Conservation (phyloP, 768 basidiomycete species). For the Leccinellum albellum region DNA sequence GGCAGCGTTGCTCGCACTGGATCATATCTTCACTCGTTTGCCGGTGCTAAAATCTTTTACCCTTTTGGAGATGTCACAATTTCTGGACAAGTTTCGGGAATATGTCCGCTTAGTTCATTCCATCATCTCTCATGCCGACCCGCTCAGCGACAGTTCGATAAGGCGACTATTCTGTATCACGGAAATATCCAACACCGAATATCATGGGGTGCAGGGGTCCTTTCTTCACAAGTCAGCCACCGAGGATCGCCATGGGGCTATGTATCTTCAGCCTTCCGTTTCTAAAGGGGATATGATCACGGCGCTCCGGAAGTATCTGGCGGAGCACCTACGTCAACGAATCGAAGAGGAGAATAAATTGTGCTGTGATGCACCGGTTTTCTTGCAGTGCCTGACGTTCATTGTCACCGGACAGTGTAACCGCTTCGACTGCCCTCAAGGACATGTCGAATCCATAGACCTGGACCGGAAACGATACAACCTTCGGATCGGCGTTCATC, state of each 20-base stretch:
- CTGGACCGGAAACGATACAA: constrained; percentile 36
- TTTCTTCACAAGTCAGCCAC: constrained; percentile 7
- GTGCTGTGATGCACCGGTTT: constrained; percentile 29
- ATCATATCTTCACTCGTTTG: constrained; percentile 7
- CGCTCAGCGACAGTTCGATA: constrained; percentile 12
- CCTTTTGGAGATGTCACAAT: constrained; percentile 13
- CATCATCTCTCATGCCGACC: constrained; percentile 5
- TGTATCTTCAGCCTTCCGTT: not conserved
- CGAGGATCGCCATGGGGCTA: not conserved
- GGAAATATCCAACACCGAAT: constrained; percentile 9
- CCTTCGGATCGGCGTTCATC: constrained; percentile 38
- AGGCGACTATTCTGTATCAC: constrained; percentile 28
- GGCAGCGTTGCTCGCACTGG: constrained; percentile 8
- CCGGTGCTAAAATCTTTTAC: constrained; percentile 19
- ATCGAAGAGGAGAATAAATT: constrained; percentile 33
- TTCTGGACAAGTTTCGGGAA: constrained; percentile 4
- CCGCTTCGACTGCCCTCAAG: constrained; percentile 31
- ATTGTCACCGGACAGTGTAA: constrained; percentile 34
- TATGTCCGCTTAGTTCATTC: constrained; percentile 4
- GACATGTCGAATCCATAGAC: constrained; percentile 32
- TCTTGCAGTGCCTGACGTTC: constrained; percentile 40
- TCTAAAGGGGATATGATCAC: constrained; percentile 20
- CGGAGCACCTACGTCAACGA: constrained; percentile 22
- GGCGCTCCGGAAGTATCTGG: constrained; percentile 25
- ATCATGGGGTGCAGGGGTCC: constrained; percentile 3